Conservation (phyloP, 768 basidiomycete genomes). For the Auricularia auricula-judae region DNA sequence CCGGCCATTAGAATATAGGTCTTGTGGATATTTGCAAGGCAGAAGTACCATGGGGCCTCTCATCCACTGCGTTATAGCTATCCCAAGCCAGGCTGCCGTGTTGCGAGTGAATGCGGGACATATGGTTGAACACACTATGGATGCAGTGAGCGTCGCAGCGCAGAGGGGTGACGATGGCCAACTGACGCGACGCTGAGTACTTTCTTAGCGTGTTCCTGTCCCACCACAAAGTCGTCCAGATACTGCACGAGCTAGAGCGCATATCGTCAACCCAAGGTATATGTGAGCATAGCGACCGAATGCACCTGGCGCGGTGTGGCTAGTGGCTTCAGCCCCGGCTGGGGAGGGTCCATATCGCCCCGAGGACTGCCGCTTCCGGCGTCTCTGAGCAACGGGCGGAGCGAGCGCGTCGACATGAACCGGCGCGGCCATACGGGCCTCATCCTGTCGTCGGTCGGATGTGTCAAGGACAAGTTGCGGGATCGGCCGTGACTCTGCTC, state of each 20-base stretch:
- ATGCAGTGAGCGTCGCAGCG: neutral
- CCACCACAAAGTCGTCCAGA: constrained; percentile 81
- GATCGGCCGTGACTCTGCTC: neutral
- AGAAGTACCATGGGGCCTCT: constrained; percentile 20
- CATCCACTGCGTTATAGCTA: constrained; percentile 9
- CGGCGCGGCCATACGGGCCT: neutral
- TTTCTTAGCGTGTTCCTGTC: constrained; percentile 89
- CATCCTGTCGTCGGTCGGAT: neutral
- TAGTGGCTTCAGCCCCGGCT: constrained; percentile 11
- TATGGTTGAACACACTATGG: constrained; percentile 1
- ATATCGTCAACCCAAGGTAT: neutral
- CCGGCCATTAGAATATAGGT: neutral
- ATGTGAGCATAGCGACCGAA: neutral
- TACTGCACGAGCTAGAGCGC: constrained; percentile 61
- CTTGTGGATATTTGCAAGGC: neutral
- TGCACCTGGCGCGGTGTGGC: constrained; percentile 50
- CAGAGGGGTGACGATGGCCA: neutral
- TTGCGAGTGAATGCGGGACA: constrained; percentile 19
- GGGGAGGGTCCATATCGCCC: neutral
- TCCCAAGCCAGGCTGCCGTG: constrained; percentile 19
- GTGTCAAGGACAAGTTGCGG: neutral
- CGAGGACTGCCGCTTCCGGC: neutral
- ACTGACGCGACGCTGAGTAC: constrained; percentile 88
- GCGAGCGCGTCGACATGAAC: neutral
- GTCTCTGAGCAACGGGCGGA: neutral